Percentiles rank a stretch among this genome's conserved stretches.
phyloP scores from a whole-genome alignment of 495 filamentous ascomycete genomes.

The Podospora didyma region DNA sequence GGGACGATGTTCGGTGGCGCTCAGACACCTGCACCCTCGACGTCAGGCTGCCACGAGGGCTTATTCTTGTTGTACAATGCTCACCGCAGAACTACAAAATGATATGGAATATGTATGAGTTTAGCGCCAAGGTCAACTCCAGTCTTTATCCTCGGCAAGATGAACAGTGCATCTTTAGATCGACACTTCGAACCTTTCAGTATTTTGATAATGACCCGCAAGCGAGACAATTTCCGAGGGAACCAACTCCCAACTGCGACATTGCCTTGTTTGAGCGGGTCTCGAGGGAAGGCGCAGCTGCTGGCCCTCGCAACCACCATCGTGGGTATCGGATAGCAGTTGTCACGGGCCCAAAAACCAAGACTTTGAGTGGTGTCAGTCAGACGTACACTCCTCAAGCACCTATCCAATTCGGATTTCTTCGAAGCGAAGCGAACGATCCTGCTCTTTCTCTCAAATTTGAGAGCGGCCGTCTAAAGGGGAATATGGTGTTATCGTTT shows the following conservation, averaged over 20 bases:
- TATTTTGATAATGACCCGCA: constrained; percentile 67
- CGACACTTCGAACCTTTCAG: constrained; percentile 62
- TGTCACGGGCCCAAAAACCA: constrained; percentile 68
- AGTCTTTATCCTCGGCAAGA: constrained; percentile 60
- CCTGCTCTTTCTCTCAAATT: constrained; percentile 67
- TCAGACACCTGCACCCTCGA: constrained; percentile 55
- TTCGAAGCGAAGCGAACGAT: constrained; percentile 61
- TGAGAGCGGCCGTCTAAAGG: constrained; percentile 58
- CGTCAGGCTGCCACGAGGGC: constrained; percentile 63
- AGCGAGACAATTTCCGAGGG: constrained; percentile 64
- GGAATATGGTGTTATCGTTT: constrained; percentile 71
- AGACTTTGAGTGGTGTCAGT: constrained; percentile 67
- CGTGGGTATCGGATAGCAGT: constrained; percentile 72
- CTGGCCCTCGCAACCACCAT: constrained; percentile 63
- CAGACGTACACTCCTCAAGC: constrained; percentile 56
- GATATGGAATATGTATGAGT: constrained; percentile 77
- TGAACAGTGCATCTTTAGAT: constrained; percentile 63
- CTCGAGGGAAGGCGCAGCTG: constrained; percentile 57
- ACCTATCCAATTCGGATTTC: constrained; percentile 69
- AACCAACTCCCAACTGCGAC: constrained; percentile 64
- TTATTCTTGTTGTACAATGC: constrained; percentile 64
- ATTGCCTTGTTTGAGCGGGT: constrained; percentile 69
- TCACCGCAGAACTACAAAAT: constrained; percentile 68
- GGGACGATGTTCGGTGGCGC: constrained; percentile 78
- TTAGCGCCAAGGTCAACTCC: constrained; percentile 66